These are phyloP conservation scores for Saturnispora bothae DNA, from an alignment of 805 yeast species.

Conservation along the genomic window DNA sequence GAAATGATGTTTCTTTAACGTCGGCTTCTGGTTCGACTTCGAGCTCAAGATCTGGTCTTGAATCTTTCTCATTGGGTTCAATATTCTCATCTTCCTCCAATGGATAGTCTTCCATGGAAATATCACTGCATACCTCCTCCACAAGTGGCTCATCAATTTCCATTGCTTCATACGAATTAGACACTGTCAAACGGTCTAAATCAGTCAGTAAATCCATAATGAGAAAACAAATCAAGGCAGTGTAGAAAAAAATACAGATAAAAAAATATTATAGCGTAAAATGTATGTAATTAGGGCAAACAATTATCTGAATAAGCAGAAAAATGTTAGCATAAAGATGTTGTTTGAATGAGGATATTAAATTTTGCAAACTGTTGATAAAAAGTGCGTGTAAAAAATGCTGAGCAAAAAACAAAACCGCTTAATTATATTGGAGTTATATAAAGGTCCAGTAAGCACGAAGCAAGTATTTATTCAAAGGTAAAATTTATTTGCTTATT, in stretches of 20 bases:
- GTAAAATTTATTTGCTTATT: too few species aligned
- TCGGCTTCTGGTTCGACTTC: background rate
- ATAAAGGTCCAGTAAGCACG: too few species aligned
- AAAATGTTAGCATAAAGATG: too few species aligned
- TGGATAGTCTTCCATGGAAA: conserved; percentile 5
- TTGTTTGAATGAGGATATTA: too few species aligned
- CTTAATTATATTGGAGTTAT: too few species aligned
- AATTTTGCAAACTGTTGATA: too few species aligned
- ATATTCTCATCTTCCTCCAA: background rate
- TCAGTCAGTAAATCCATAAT: conserved; percentile 2
- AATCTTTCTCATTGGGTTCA: background rate
- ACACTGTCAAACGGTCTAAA: background rate
- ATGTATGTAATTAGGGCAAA: too few species aligned
- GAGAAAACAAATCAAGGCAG: conserved; percentile 6
- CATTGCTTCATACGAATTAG: background rate
- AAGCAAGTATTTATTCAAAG: too few species aligned
- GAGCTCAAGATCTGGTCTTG: background rate
- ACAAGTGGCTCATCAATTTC: background rate
- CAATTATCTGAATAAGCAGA: too few species aligned
- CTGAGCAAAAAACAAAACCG: too few species aligned
- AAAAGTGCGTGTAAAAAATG: too few species aligned
- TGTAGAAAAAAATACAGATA: conserved; percentile 1
- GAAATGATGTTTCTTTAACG: background rate
- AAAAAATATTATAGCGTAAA: too few species aligned
- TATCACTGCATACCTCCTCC: background rate